These are phyloP conservation scores for Tolypocladium amazonense DNA, from an alignment of 2,329 filamentous ascomycete genomes.

Conservation along the genomic window DNA sequence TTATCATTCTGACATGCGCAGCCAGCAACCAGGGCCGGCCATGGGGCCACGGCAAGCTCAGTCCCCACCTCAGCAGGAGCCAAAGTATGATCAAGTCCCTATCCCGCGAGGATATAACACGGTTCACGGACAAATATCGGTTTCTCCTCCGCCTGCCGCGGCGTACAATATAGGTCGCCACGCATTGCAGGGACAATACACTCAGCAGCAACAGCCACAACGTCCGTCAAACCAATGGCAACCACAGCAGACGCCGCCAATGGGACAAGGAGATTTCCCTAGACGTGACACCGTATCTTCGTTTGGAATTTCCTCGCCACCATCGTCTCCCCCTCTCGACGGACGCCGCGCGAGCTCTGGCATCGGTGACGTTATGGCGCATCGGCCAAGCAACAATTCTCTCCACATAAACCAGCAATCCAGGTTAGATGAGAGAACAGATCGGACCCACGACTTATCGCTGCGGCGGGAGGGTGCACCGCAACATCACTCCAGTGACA, in stretches of 20 bases:
- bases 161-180: conserved; percentile 14
- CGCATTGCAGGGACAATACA: conserved; percentile 1
- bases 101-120: conserved; percentile 24
- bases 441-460: background rate
- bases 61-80: conserved; percentile 12
- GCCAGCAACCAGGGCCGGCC: background rate
- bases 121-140: conserved; percentile 24
- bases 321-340: background rate
- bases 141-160: conserved; percentile 11
- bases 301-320: background rate
- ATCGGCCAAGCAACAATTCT: background rate
- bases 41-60: background rate
- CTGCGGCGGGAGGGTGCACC: background rate
- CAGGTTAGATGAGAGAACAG: background rate
- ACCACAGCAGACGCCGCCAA: conserved; percentile 1
- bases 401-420: background rate
- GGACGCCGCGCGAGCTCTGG: background rate
- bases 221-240: conserved; percentile 4
- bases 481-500: background rate
- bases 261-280: background rate
- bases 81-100: conserved; percentile 24
- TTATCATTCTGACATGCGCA: background rate
- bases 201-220: conserved; percentile 4
- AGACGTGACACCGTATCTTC: conserved; percentile 2
- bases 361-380: background rate